These are phyloP conservation scores for Pestalotiopsis sp. DNA, from an alignment of 2,329 filamentous ascomycete genomes.

Conservation along the genomic window DNA sequence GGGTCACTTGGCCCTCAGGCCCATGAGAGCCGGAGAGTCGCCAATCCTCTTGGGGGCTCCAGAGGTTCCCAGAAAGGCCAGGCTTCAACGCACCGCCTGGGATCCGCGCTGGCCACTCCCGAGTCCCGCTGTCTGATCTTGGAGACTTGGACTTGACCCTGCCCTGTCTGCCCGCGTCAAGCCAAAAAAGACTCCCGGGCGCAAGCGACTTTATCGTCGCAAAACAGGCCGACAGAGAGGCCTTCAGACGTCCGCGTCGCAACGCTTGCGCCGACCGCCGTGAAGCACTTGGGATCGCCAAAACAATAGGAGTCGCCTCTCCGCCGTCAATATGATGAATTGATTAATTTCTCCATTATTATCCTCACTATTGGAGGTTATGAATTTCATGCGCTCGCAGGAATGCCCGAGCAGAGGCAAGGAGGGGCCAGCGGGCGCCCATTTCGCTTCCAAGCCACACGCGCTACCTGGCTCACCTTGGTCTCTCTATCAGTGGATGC, in stretches of 20 bases:
- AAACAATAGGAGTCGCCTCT: slow-evolving; percentile 3
- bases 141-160: not conserved
- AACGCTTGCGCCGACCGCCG: not conserved
- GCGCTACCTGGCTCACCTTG: not conserved
- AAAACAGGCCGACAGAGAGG: not conserved
- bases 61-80: not conserved
- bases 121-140: not conserved
- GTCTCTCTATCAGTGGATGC: not conserved
- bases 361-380: slow-evolving; percentile 10
- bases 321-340: slow-evolving; percentile 8
- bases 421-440: not conserved
- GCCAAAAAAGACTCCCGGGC: not conserved
- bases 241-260: not conserved
- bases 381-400: slow-evolving; percentile 12
- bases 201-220: not conserved
- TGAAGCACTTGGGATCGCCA: not conserved
- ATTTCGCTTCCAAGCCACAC: not conserved
- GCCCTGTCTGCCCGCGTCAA: not conserved
- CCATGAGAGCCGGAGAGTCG: not conserved
- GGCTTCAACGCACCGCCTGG: not conserved
- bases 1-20: not conserved
- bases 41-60: not conserved
- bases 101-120: not conserved
- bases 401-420: not conserved
- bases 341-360: slow-evolving; percentile 11